Evolutionary conservation across 257 asterid species (phyloP).

Genomic region (Nicotiana sylvestris): DNA sequence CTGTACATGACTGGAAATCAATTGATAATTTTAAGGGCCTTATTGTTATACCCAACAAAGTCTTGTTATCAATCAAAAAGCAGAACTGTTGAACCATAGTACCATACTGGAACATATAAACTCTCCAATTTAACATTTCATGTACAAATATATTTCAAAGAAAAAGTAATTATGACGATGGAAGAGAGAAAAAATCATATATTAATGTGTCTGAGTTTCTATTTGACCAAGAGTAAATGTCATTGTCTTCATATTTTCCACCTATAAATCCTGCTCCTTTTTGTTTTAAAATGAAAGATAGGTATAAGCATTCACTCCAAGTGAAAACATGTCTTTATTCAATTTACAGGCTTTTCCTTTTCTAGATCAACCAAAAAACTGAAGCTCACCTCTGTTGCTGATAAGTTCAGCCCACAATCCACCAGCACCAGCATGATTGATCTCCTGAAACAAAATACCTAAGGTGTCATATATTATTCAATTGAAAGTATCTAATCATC

Average conservation of each 20-base stretch:
- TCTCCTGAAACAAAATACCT: slow-evolving; percentile 47
- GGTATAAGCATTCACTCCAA: not conserved
- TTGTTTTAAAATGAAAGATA: no score
- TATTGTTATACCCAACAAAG: not conserved
- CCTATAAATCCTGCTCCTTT: no score
- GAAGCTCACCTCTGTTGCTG: slow-evolving; percentile 72
- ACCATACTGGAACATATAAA: not conserved
- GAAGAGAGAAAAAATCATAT: not conserved
- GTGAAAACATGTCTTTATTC: not conserved
- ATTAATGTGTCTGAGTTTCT: not conserved
- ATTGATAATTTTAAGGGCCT: not conserved
- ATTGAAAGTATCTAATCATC: not conserved
- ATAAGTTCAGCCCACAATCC: slow-evolving; percentile 98
- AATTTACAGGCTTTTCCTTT: not conserved
- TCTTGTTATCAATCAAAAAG: not conserved
- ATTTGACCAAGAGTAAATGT: not conserved
- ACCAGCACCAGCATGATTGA: slow-evolving; percentile 99
- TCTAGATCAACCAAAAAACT: slow-evolving; percentile 11
- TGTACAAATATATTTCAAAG: not conserved
- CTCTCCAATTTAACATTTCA: not conserved
- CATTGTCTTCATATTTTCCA: not conserved
- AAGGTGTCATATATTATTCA: not conserved
- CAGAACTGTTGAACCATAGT: not conserved
- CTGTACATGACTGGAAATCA: not conserved
- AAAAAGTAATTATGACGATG: not conserved